phyloP scores from a whole-genome alignment of 2,329 filamentous ascomycete species.

The Dryadomyces sulphureus region DNA sequence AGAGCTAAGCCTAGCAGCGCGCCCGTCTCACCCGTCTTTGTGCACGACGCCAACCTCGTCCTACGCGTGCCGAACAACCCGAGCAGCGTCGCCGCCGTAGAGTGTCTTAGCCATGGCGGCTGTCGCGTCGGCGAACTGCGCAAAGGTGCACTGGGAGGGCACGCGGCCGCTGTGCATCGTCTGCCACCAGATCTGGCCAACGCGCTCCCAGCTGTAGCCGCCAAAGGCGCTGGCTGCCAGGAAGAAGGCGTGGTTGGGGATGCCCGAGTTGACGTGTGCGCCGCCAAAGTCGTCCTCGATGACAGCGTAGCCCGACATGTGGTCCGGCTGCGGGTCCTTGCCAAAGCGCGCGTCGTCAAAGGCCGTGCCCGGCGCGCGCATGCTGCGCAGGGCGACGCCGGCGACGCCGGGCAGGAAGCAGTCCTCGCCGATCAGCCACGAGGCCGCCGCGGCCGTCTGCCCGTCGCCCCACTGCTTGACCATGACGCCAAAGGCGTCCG shows the following conservation, averaged over 20 bases:
- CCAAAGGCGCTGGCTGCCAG: constrained; percentile 30
- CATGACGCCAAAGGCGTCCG: constrained; percentile 43
- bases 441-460: constrained; percentile 27
- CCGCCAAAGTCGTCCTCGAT: constrained; percentile 33
- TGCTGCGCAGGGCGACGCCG: constrained; percentile 34
- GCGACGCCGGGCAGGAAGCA: constrained; percentile 35
- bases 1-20: too few relatives aligned
- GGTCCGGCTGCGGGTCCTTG: constrained; percentile 35
- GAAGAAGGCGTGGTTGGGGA: constrained; percentile 43
- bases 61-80: constrained; percentile 31
- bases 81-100: constrained; percentile 26
- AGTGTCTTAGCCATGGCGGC: constrained; percentile 28
- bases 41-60: constrained; percentile 27
- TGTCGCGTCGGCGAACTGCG: constrained; percentile 33
- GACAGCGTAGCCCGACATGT: constrained; percentile 27
- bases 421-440: constrained; percentile 40
- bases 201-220: constrained; percentile 38
- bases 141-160: constrained; percentile 25
- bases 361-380: constrained; percentile 38
- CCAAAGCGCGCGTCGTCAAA: constrained; percentile 36
- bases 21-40: constrained; percentile 14
- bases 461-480: constrained; percentile 36
- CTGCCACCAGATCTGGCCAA: constrained; percentile 38
- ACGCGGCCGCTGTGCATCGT: constrained; percentile 28
- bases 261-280: constrained; percentile 40